phyloP scores from a whole-genome alignment of 2,329 filamentous ascomycete genomes.

The Graphiopsis chlorocephala region DNA sequence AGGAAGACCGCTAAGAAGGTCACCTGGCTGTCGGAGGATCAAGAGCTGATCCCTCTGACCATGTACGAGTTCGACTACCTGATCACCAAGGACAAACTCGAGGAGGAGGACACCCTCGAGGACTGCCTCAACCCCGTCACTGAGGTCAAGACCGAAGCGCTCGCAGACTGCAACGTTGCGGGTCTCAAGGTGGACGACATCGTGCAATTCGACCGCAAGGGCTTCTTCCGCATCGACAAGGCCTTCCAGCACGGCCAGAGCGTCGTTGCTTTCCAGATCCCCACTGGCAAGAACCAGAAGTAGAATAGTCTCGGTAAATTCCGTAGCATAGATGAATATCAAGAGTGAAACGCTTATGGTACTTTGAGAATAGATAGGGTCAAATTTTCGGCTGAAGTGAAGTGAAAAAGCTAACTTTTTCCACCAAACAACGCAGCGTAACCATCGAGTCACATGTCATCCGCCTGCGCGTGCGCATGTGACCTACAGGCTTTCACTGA shows the following conservation, averaged over 20 bases:
- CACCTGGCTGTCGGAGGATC: conserved; percentile 80
- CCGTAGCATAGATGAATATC: conserved; percentile 12
- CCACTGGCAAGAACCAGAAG: conserved; percentile 56
- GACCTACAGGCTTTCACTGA: not conserved
- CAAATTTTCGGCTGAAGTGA: not conserved
- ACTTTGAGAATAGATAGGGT: not conserved
- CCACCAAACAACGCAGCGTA: not conserved
- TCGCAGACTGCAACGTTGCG: conserved; percentile 77
- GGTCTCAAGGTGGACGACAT: conserved; percentile 83
- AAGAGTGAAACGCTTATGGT: conserved; percentile 15
- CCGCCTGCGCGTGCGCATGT: not conserved
- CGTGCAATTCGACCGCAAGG: conserved; percentile 91
- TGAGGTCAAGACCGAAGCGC: conserved; percentile 68
- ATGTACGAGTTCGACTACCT: conserved; percentile 94
- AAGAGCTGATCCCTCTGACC: conserved; percentile 76
- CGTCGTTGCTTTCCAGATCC: conserved; percentile 67
- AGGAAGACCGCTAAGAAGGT: conserved; percentile 97
- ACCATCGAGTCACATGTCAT: not conserved
- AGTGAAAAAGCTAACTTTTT: not conserved
- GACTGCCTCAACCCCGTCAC: conserved; percentile 77
- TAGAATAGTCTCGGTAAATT: not conserved
- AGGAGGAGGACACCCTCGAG: conserved; percentile 81
- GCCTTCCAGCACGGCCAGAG: conserved; percentile 57
- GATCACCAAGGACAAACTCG: conserved; percentile 90
- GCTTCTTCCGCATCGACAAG: conserved; percentile 82